Evolutionary conservation across 148 eudicot species (phyloP), one percentile per base, ranked within the genome.

Genomic region (Gaultheria prostrata): DNA sequence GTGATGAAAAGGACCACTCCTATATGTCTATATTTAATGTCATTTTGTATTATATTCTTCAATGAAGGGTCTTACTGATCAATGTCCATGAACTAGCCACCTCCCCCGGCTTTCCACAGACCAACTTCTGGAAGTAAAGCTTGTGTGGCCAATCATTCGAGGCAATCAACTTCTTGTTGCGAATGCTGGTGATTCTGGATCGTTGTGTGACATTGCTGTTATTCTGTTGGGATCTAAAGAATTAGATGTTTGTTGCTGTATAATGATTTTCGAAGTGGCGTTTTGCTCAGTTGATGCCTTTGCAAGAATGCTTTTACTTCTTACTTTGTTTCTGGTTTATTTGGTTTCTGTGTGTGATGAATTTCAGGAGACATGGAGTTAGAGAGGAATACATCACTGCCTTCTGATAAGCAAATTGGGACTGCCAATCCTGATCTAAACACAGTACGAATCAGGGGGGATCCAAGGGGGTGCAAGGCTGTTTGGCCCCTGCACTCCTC

Each of bases 161-260:
- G 86, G 90, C 53, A 87, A 92, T 77, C 88, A 83, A 83, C 84
- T 94, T 79, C 73, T 92, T 82, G 92, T 94, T 80, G 98, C 95
- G 79, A 94, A 94, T 92, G 95, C 98, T 82, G 98, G 98, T 89
- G 98, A 94, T 89, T 94, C 98, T 86, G n/a, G n/a, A n/a, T n/a
- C 94, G 98, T 49, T 93, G 96, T 87, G 96, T 94, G 50, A 81
- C 93, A 86, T 93, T 92, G 48, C 20, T 17, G 43, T 72, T 72
- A 10, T 72, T 72, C 17, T 35, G 18, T 30, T 15, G 45, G 45
- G n/a, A 72, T 72, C 76, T 72, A 2, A 72, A 7, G 76, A 72
- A 72, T 5, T 35, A 72, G 20, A 15, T 72, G 39, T 28, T 69
- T 72, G 48, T 72, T 72, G 46, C 15, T 67, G 76, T 17, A 35